Percentiles rank a stretch among this genome's conserved stretches.
phyloP scores from a whole-genome alignment of 2,329 filamentous ascomycete species.

The Clonostachys solani region DNA sequence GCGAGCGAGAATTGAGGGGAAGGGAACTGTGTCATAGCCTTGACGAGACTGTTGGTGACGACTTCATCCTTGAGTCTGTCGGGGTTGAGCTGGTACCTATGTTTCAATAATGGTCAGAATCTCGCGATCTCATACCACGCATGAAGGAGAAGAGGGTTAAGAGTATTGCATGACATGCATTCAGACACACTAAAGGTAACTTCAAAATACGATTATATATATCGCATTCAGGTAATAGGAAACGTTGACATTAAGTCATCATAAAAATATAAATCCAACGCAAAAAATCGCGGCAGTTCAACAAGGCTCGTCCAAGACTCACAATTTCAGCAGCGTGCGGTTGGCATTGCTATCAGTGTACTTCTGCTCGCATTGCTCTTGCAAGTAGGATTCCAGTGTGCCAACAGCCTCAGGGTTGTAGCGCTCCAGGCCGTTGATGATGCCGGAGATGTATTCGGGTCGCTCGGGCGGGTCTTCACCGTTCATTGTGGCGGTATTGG shows the following conservation, averaged over 20 bases:
- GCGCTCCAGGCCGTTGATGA: slow-evolving; percentile 94
- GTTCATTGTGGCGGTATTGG: slow-evolving; percentile 46
- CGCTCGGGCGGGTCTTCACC: slow-evolving; percentile 86
- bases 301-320: slow-evolving; percentile 38
- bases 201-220: slow-evolving; percentile 57
- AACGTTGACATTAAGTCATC: slow-evolving; percentile 85
- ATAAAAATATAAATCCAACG: slow-evolving; percentile 21
- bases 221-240: slow-evolving; percentile 91
- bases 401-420: slow-evolving; percentile 98
- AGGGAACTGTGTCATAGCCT: slow-evolving; percentile 95
- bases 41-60: slow-evolving; percentile 98
- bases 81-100: slow-evolving; percentile 98
- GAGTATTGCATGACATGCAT: neutral
- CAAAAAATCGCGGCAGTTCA: neutral
- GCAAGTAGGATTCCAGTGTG: slow-evolving; percentile 90
- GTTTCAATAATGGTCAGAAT: neutral
- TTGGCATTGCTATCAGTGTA: slow-evolving; percentile 97
- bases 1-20: slow-evolving; percentile 92
- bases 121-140: neutral
- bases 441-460: slow-evolving; percentile 85
- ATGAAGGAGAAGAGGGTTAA: neutral
- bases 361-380: slow-evolving; percentile 90
- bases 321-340: slow-evolving; percentile 94
- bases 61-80: slow-evolving; percentile 96
- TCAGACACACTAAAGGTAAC: slow-evolving; percentile 39